Evolutionary conservation across 2,329 filamentous ascomycete species (phyloP).

Genomic region (Colletotrichum orbiculare): DNA sequence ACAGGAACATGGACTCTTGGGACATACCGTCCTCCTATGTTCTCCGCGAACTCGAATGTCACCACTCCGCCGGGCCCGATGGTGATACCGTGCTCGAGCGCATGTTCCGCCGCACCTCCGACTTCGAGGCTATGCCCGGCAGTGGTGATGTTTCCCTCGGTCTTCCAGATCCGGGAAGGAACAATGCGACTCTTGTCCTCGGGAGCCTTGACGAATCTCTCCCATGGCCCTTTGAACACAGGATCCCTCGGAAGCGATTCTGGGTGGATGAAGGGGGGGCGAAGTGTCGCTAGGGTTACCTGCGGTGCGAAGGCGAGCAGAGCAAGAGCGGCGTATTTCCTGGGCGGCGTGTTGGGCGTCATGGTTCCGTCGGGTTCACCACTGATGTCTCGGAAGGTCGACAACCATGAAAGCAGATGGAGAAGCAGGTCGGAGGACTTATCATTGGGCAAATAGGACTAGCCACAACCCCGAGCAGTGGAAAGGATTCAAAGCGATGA

Average conservation of each 20-base stretch:
- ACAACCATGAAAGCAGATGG: not conserved
- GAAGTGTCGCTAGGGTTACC: conserved; percentile 18
- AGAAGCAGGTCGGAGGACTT: not conserved
- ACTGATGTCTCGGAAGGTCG: not conserved
- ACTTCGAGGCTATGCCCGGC: conserved; percentile 21
- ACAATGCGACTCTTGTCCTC: conserved; percentile 47
- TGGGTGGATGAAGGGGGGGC: conserved; percentile 37
- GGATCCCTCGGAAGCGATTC: conserved; percentile 44
- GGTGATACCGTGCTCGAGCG: conserved; percentile 38
- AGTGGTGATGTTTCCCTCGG: conserved; percentile 46
- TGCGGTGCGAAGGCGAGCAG: conserved; percentile 1
- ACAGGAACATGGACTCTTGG: not conserved
- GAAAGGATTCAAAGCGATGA: conserved; percentile 16
- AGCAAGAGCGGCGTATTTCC: conserved; percentile 17
- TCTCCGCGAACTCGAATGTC: conserved; percentile 53
- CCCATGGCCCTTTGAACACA: conserved; percentile 53
- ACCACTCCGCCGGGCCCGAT: conserved; percentile 47
- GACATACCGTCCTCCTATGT: conserved; percentile 51
- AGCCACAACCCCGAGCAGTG: not conserved
- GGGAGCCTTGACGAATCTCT: conserved; percentile 50
- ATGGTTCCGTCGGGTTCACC: conserved; percentile 12
- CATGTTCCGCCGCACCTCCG: conserved; percentile 25
- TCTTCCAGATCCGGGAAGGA: conserved; percentile 47
- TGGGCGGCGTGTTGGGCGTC: conserved; percentile 12
- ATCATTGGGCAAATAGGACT: too few species aligned